phyloP scores from a whole-genome alignment of 1,284 basidiomycete genomes.

The Entoloma clypeatum region DNA sequence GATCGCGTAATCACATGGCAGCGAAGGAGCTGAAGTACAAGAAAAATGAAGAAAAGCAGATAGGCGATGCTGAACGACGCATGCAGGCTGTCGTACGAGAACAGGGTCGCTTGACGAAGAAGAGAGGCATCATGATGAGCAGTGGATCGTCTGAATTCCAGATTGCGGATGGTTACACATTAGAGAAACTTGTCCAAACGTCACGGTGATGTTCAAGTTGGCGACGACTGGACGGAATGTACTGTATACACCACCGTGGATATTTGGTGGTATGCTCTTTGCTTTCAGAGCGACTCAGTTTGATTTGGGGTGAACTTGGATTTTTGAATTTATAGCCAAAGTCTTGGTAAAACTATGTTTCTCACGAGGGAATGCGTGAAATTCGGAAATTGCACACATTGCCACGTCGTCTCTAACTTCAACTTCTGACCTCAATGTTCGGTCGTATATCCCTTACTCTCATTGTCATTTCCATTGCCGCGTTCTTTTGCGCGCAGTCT shows the following conservation, averaged over 20 bases:
- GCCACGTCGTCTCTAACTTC: slow-evolving; percentile 30
- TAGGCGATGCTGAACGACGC: slow-evolving; percentile 68
- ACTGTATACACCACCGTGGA: too few species aligned
- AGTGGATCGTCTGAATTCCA: slow-evolving; percentile 81
- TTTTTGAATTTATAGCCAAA: too few species aligned
- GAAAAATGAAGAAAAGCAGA: slow-evolving; percentile 32
- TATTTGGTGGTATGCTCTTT: too few species aligned
- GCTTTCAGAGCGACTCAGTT: too few species aligned
- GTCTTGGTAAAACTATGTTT: too few species aligned
- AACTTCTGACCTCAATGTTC: slow-evolving; percentile 43
- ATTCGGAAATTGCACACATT: slow-evolving; percentile 2
- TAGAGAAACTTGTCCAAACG: slow-evolving; percentile 60
- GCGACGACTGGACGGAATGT: too few species aligned
- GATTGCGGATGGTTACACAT: slow-evolving; percentile 61
- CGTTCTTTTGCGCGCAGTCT: slow-evolving; percentile 64
- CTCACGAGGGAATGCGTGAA: too few species aligned
- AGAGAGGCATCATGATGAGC: slow-evolving; percentile 75
- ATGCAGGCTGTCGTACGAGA: slow-evolving; percentile 88
- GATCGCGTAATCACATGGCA: slow-evolving; percentile 20
- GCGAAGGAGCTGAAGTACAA: slow-evolving; percentile 17
- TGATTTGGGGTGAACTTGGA: too few species aligned
- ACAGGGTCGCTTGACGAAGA: slow-evolving; percentile 80
- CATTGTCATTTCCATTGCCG: slow-evolving; percentile 59
- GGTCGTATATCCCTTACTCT: slow-evolving; percentile 59
- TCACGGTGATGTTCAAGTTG: slow-evolving; percentile 2